phyloP scores from a whole-genome alignment of 176 grass and related monocot genomes.

The Poa pratensis region DNA sequence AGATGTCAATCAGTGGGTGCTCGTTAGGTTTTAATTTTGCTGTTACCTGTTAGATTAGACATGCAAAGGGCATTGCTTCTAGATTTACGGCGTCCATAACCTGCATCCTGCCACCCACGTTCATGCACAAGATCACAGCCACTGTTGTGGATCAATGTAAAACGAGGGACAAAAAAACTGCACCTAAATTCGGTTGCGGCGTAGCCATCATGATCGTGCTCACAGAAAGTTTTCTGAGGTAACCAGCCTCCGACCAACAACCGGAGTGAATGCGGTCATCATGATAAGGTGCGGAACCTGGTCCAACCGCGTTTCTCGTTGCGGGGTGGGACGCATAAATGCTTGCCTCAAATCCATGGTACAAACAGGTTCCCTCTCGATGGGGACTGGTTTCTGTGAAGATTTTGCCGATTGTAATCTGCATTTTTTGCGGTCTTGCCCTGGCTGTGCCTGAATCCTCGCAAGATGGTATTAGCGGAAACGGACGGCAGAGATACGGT shows the following conservation, averaged over 20 bases:
- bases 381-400: neutral
- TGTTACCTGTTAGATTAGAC: neutral
- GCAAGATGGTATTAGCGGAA: neutral
- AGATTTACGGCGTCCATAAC: neutral
- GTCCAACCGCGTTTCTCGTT: slow-evolving; percentile 47
- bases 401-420: neutral
- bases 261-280: neutral
- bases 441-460: neutral
- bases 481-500: no score
- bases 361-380: neutral
- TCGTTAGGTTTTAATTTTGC: neutral
- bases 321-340: neutral
- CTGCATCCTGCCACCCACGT: neutral
- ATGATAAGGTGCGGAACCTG: slow-evolving; percentile 36
- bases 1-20: no score
- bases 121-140: neutral
- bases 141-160: neutral
- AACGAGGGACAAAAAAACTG: neutral
- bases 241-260: slow-evolving; percentile 3
- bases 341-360: neutral
- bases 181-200: neutral
- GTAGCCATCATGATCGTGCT: neutral
- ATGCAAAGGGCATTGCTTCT: neutral
- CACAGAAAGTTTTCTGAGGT: slow-evolving; percentile 16
- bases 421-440: neutral